Percentiles rank a stretch among this genome's conserved stretches.
Evolutionary conservation across 495 filamentous ascomycete genomes (phyloP).

Genomic region (Podospora pseudocomata): DNA sequence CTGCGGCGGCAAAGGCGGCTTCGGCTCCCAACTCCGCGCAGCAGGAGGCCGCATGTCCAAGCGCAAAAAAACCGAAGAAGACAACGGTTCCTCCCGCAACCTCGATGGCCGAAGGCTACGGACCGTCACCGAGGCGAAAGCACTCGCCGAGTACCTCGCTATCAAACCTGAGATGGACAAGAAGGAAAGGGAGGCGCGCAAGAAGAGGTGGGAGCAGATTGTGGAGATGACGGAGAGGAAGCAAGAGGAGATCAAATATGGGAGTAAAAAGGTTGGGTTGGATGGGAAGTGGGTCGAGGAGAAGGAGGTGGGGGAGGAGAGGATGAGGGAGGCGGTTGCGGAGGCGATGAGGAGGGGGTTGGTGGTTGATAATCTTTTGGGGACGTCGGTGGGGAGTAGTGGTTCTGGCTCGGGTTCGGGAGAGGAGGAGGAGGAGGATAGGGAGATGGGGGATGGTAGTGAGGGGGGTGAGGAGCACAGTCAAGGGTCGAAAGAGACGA

Average conservation of each 20-base stretch:
- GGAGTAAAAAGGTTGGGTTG: conserved; percentile 60
- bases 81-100: conserved; percentile 84
- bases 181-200: conserved; percentile 79
- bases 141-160: conserved; percentile 88
- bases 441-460: conserved; percentile 33
- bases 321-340: conserved; percentile 78
- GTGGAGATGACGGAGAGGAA: conserved; percentile 76
- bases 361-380: conserved; percentile 51
- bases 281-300: conserved; percentile 93
- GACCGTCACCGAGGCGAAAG: conserved; percentile 91
- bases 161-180: conserved; percentile 96
- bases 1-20: conserved; percentile 92
- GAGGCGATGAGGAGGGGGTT: conserved; percentile 68
- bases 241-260: conserved; percentile 72
- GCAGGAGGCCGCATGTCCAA: conserved; percentile 97
- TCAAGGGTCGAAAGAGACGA: conserved; percentile 36
- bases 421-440: conserved; percentile 30
- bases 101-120: conserved; percentile 87
- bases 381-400: conserved; percentile 36
- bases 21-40: conserved; percentile 93
- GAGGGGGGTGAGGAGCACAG: conserved; percentile 38
- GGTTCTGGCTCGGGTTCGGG: conserved; percentile 21
- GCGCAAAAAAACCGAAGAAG: conserved; percentile 79
- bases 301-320: conserved; percentile 78
- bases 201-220: conserved; percentile 77